phyloP scores from a whole-genome alignment of 2,329 filamentous ascomycete genomes.

The Beauveria bassiana region DNA sequence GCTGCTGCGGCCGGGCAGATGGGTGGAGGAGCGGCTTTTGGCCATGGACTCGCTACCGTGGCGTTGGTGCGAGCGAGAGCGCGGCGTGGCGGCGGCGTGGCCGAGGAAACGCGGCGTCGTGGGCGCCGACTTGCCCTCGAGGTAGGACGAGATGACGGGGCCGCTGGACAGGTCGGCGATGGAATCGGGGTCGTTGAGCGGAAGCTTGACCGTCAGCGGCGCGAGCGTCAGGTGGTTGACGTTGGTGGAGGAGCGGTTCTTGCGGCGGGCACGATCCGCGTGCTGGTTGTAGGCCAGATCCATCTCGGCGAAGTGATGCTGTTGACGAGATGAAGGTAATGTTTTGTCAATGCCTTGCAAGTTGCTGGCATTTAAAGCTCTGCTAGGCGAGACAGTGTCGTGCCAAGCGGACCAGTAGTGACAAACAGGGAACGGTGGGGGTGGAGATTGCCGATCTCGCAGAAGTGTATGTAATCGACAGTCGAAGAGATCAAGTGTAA shows the following conservation, averaged over 20 bases:
- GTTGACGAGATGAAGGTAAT: not conserved
- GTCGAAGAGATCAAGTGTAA: not conserved
- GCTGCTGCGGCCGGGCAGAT: slow-evolving; percentile 31
- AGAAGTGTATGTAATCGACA: no score
- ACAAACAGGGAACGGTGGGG: not conserved
- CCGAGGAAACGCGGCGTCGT: slow-evolving; percentile 57
- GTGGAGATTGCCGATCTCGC: not conserved
- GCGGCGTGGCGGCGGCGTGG: slow-evolving; percentile 44
- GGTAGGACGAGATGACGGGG: slow-evolving; percentile 38
- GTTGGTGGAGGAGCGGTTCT: slow-evolving; percentile 51
- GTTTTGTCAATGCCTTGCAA: not conserved
- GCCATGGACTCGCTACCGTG: slow-evolving; percentile 31
- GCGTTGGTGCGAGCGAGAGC: slow-evolving; percentile 39
- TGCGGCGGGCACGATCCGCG: slow-evolving; percentile 47
- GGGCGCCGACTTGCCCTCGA: slow-evolving; percentile 55
- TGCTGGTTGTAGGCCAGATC: slow-evolving; percentile 56
- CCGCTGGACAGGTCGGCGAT: slow-evolving; percentile 31
- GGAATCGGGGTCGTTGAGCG: slow-evolving; percentile 46
- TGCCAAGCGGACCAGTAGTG: not conserved
- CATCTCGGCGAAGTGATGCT: slow-evolving; percentile 33
- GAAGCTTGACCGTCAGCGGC: slow-evolving; percentile 55
- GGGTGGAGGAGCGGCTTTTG: slow-evolving; percentile 58
- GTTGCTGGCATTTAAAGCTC: not conserved
- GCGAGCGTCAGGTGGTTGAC: slow-evolving; percentile 54
- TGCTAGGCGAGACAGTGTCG: not conserved